phyloP scores from a whole-genome alignment of 345 rosid genomes.

The Populus deltoides region DNA sequence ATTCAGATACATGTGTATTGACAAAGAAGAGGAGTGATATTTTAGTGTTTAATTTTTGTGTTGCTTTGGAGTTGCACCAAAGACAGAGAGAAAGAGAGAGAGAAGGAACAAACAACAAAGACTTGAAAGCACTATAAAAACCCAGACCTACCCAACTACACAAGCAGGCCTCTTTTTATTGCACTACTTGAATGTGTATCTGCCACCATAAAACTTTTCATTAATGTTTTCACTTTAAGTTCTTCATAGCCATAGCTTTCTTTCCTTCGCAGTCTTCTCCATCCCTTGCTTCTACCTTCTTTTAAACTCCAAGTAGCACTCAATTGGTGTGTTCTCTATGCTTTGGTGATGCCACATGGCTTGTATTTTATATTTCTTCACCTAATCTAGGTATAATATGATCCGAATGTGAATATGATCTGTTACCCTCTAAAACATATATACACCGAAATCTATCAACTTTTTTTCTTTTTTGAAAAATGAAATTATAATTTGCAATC shows the following conservation, averaged over 20 bases:
- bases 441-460: neutral
- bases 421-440: constrained; percentile 16
- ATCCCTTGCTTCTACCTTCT: constrained; percentile 23
- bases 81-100: constrained; percentile 5
- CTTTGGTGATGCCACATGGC: constrained; percentile 32
- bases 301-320: constrained; percentile 49
- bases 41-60: neutral
- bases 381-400: constrained; percentile 16
- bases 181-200: constrained; percentile 82
- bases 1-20: constrained; percentile 17
- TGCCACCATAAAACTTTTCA: constrained; percentile 56
- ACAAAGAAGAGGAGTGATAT: neutral
- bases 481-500: too few species aligned
- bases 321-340: constrained; percentile 23
- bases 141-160: constrained; percentile 73
- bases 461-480: too few species aligned
- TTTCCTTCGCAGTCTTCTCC: constrained; percentile 50
- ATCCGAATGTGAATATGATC: constrained; percentile 28
- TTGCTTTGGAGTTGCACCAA: constrained; percentile 22
- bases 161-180: constrained; percentile 58
- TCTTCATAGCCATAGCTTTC: constrained; percentile 29
- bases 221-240: constrained; percentile 33
- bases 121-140: constrained; percentile 51
- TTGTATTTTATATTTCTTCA: neutral
- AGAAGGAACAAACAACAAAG: constrained; percentile 7